Conservation (phyloP, 257 asterid species). For the Marsdenia floribunda region DNA sequence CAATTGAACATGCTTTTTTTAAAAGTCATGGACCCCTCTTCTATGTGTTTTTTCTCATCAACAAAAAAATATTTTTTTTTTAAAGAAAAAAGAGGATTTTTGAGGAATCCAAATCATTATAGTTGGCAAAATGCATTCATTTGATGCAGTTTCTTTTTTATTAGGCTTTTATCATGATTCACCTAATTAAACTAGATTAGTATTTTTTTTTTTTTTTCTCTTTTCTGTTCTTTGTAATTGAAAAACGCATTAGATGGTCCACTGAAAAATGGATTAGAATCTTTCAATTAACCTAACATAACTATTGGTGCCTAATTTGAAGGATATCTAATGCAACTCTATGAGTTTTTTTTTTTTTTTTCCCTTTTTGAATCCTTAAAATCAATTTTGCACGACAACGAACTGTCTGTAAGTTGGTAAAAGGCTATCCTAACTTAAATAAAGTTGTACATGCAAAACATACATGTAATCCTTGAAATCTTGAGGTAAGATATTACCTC, state of each 20-base stretch:
- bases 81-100: not conserved
- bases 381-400: no score
- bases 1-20: constrained; percentile 2
- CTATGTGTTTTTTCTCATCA: constrained; percentile 8
- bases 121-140: not conserved
- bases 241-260: not conserved
- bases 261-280: not conserved
- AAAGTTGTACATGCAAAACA: no score
- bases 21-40: constrained; percentile 10
- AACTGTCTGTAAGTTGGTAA: no score
- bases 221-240: not conserved
- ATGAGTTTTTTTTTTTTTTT: not conserved
- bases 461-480: no score
- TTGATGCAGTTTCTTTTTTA: not conserved
- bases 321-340: not conserved
- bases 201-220: not conserved
- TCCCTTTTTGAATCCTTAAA: no score
- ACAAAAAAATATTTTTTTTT: not conserved
- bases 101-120: constrained; percentile 12
- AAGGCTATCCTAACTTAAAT: no score
- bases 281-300: constrained; percentile 7
- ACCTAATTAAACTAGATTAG: not conserved
- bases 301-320: not conserved
- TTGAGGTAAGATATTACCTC: no score
- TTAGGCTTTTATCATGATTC: not conserved